These are phyloP conservation scores for Combretum micranthum DNA, from an alignment of 345 rosid genomes.

Conservation along the genomic window DNA sequence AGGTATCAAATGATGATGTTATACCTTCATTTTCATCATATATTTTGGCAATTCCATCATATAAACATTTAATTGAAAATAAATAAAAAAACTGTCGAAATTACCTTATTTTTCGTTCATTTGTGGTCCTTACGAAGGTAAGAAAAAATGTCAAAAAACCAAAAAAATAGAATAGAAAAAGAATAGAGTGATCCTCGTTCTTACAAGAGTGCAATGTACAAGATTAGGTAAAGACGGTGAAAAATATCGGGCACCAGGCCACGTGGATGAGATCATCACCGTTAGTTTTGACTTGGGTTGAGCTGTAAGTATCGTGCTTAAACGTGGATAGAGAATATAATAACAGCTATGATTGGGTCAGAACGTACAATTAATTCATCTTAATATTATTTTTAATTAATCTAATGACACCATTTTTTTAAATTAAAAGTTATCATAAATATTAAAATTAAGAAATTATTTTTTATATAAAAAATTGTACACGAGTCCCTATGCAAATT, in stretches of 20 bases:
- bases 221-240: constrained; percentile 2
- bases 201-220: background rate
- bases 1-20: no score
- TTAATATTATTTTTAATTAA: background rate
- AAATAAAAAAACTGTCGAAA: no score
- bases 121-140: no score
- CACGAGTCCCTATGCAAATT: constrained; percentile 24
- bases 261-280: constrained; percentile 43
- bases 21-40: no score
- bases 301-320: constrained; percentile 63
- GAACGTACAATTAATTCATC: constrained; percentile 9
- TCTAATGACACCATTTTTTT: background rate
- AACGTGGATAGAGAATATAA: constrained; percentile 49
- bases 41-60: no score
- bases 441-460: background rate
- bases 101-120: no score
- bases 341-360: constrained; percentile 25
- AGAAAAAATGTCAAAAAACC: no score
- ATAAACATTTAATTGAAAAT: no score
- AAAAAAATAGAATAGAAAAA: background rate
- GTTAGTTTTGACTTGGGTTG: constrained; percentile 21
- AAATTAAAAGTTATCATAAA: background rate
- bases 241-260: constrained; percentile 9
- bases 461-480: constrained; percentile 2
- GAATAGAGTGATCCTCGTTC: constrained; percentile 5